These are phyloP conservation scores for Acorus calamus DNA, from an alignment of 106 monocot species.

Conservation along the genomic window DNA sequence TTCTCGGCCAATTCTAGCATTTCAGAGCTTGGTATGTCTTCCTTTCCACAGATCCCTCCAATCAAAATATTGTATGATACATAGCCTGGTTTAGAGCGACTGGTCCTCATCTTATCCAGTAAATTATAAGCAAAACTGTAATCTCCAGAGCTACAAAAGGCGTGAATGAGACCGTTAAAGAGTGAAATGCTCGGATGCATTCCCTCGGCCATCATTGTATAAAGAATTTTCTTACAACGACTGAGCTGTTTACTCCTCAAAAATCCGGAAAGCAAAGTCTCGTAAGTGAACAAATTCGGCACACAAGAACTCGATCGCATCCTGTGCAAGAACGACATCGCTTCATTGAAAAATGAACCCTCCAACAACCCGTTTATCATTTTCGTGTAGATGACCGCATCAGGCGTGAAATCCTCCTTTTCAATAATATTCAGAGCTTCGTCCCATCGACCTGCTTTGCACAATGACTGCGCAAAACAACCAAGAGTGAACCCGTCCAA, in stretches of 20 bases:
- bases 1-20: slow-evolving; percentile 60
- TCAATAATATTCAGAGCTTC: slow-evolving; percentile 80
- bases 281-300: slow-evolving; percentile 80
- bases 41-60: slow-evolving; percentile 72
- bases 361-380: slow-evolving; percentile 92
- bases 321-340: slow-evolving; percentile 80
- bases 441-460: slow-evolving; percentile 68
- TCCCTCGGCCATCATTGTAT: slow-evolving; percentile 86
- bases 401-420: slow-evolving; percentile 66
- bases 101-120: slow-evolving; percentile 62
- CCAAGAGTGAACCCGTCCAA: slow-evolving; percentile 70
- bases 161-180: slow-evolving; percentile 85
- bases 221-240: slow-evolving; percentile 90
- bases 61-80: slow-evolving; percentile 87
- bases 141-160: slow-evolving; percentile 60
- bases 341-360: slow-evolving; percentile 84
- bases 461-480: slow-evolving; percentile 53
- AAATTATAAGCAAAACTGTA: slow-evolving; percentile 80
- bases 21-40: slow-evolving; percentile 32
- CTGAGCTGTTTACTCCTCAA: slow-evolving; percentile 80
- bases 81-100: slow-evolving; percentile 65
- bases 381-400: slow-evolving; percentile 68
- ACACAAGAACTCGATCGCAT: slow-evolving; percentile 61
- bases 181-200: slow-evolving; percentile 55
- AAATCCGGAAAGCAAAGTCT: slow-evolving; percentile 74